These are phyloP conservation scores for Metarhizium album DNA, from an alignment of 2,329 filamentous ascomycete species.

Conservation along the genomic window DNA sequence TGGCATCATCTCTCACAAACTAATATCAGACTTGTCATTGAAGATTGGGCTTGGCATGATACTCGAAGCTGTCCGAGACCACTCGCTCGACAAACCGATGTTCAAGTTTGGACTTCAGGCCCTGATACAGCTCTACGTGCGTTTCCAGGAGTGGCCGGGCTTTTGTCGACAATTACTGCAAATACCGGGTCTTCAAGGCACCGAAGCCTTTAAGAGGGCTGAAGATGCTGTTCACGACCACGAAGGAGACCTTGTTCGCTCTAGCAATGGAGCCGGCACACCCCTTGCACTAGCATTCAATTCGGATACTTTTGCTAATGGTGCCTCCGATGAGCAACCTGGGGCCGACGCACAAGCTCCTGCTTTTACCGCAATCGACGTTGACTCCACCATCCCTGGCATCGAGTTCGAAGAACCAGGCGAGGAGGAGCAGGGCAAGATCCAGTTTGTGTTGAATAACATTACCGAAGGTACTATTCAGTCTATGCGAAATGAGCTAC, in stretches of 20 bases:
- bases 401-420: slow-evolving; percentile 70
- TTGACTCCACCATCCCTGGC: slow-evolving; percentile 55
- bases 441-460: slow-evolving; percentile 94
- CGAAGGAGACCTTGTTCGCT: slow-evolving; percentile 47
- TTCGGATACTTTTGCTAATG: slow-evolving; percentile 54
- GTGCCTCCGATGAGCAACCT: slow-evolving; percentile 53
- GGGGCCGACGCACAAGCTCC: slow-evolving; percentile 49
- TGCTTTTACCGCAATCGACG: slow-evolving; percentile 68
- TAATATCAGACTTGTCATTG: slow-evolving; percentile 81
- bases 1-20: slow-evolving; percentile 86
- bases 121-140: slow-evolving; percentile 72
- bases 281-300: slow-evolving; percentile 25
- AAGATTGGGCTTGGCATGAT: slow-evolving; percentile 97
- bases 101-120: slow-evolving; percentile 97
- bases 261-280: slow-evolving; percentile 39
- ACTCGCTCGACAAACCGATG: slow-evolving; percentile 76
- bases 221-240: slow-evolving; percentile 67
- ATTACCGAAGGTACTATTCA: slow-evolving; percentile 83
- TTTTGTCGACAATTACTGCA: slow-evolving; percentile 80
- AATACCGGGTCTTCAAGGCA: slow-evolving; percentile 71
- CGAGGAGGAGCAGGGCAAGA: slow-evolving; percentile 79
- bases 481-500: slow-evolving; percentile 72
- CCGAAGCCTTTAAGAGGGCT: slow-evolving; percentile 73
- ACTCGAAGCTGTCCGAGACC: slow-evolving; percentile 85
- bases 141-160: slow-evolving; percentile 88